phyloP scores from a whole-genome alignment of 2,329 filamentous ascomycete species.

The Didymella lethalis region DNA sequence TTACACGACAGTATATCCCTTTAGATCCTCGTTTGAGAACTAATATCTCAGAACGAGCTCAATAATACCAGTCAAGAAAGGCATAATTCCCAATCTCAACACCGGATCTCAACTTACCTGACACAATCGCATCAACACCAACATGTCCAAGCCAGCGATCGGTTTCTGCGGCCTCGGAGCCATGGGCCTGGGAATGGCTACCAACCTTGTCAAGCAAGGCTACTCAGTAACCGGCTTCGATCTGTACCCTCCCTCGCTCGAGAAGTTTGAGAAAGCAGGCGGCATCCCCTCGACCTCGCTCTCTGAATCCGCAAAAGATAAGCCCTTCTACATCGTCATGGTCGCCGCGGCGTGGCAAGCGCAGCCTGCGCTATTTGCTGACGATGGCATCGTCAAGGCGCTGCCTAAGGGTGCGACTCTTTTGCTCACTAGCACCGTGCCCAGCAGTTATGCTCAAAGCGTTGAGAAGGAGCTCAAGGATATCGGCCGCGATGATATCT shows the following conservation, averaged over 20 bases:
- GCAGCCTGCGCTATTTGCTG: constrained; percentile 69
- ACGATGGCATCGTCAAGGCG: constrained; percentile 58
- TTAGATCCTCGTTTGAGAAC: neutral
- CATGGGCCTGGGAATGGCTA: constrained; percentile 86
- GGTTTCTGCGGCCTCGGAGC: constrained; percentile 79
- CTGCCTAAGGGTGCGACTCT: constrained; percentile 68
- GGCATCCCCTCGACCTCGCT: constrained; percentile 67
- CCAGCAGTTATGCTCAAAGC: constrained; percentile 69
- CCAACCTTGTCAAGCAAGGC: constrained; percentile 71
- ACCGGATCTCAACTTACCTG: neutral
- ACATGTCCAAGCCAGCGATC: constrained; percentile 58
- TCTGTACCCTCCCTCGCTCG: constrained; percentile 71
- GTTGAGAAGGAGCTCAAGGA: constrained; percentile 65
- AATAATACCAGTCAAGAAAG: neutral
- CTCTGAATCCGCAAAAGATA: constrained; percentile 66
- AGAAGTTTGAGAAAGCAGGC: constrained; percentile 69
- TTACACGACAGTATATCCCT: constrained; percentile 1
- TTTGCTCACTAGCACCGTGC: constrained; percentile 74
- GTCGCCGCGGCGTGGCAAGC: constrained; percentile 76
- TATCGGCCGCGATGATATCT: constrained; percentile 67
- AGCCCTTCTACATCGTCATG: constrained; percentile 74
- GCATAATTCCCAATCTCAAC: neutral
- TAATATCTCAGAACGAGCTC: no score
- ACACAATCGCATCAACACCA: neutral
- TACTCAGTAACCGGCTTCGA: constrained; percentile 76